Evolutionary conservation across 352 stramenopile genomes (phyloP), one percentile per base, ranked within the genome.

Genomic region (Pythium plurisporium): DNA sequence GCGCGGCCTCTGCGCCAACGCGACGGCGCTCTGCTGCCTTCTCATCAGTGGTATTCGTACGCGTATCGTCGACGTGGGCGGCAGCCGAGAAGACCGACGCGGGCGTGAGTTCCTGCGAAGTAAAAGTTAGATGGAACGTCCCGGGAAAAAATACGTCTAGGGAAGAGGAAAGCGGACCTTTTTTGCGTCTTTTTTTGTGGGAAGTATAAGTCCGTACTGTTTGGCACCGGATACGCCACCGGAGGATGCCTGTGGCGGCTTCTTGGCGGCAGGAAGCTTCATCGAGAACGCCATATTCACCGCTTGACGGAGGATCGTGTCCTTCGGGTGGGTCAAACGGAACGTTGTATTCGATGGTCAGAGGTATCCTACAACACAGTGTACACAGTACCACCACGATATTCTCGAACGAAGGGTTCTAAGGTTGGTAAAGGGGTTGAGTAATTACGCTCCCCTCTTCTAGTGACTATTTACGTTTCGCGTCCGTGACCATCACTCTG

Each of bases 241-340:
- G 5, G 45, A 12, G 5, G 46, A 31, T 14, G 46, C 20, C 19
- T 20, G 29, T 68, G 67, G 34, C n/a, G 59, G 17, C 52, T 63
- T 65, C 70, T 86, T 86, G 9, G 36, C 55, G 4, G 51, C 41
- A 17, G 69, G 45, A 22, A 89, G 56, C 66, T 82, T 86, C 74
- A 89, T 84, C 0, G 79, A 86, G 64, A 89, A 89, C 49, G 66
- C 43, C 76, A 86, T 85, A 15, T 47, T 47, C n/a, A 27, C 11
- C 37, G 11, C 19, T 59, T 40, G 22, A n/a, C n/a, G n/a, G n/a
- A n/a, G n/a, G n/a, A n/a, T n/a, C n/a, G n/a, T n/a, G n/a, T n/a
- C n/a, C n/a, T n/a, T n/a, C n/a, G n/a, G n/a, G n/a, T n/a, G n/a
- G n/a, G n/a, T n/a, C n/a, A n/a, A n/a, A n/a, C n/a, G n/a, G n/a